Evolutionary conservation across 352 stramenopile species (phyloP), one percentile per base, ranked within the genome.

Genomic region (Salisapilia sapeloensis): DNA sequence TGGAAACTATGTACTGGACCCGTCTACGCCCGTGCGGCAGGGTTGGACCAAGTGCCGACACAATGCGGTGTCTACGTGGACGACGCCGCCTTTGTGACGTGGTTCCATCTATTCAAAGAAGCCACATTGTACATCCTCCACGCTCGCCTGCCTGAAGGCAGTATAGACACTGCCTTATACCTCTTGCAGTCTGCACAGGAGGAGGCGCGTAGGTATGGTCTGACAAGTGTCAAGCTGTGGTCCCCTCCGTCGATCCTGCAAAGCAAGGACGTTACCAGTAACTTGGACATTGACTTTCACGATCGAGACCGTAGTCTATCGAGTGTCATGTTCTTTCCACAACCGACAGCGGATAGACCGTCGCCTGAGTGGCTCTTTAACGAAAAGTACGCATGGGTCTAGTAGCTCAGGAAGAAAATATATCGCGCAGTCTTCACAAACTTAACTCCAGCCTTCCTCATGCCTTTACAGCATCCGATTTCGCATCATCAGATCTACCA

Each of bases 71-170:
- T 55, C 19, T 44, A 48, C 19, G 14, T 72, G 17, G 47, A 42
- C 18, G 46, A 43, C 22, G 48, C 69, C 19, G 60, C 57, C 0
- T 78, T 78, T 24, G 27, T 77, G 6, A 29, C 78, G 8, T 82
- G 65, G 65, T 74, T 52, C 41, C 61, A 78, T 48, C 67, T 74
- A 24, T 23, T 75, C 23, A 78, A 78, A 38, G 60, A 56, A 26
- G 53, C 48, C 18, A 63, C 56, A 35, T 45, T 81, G 25, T 70
- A 71, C 38, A 34, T 78, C 18, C 33, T 71, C 24, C 61, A 51
- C 14, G 50, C 55, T 36, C 50, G 57, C 0, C 48, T 78, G n/a
- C 45, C 56, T 17, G 33, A 35, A 0, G 34, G 44, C 22, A 29
- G 35, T 13, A 33, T 44, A 2, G 40, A n/a, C 2, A 52, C 29